These are phyloP conservation scores for Fomitopsis serialis DNA, from an alignment of 768 basidiomycete genomes.

Conservation along the genomic window DNA sequence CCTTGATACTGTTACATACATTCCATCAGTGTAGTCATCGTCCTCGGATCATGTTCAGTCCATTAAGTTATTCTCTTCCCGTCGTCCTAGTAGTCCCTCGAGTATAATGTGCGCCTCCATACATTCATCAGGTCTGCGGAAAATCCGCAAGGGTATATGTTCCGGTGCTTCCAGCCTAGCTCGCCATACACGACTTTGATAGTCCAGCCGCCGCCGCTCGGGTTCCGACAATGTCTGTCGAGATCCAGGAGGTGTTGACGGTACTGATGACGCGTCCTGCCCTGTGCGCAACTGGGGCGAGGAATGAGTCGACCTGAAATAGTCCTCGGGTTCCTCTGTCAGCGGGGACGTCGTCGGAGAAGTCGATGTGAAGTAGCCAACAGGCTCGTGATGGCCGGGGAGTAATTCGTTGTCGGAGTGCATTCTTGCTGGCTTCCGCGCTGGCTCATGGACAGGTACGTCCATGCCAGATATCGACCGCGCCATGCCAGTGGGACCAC, in stretches of 20 bases:
- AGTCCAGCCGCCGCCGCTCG: constrained; percentile 49
- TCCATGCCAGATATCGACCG: constrained; percentile 12
- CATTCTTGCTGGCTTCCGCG: constrained; percentile 6
- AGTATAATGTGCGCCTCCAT: constrained; percentile 42
- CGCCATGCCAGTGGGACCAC: not conserved
- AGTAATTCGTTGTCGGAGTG: constrained; percentile 8
- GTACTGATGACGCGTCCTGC: not conserved
- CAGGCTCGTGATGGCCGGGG: not conserved
- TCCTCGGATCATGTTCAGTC: not conserved
- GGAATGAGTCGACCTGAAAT: constrained; percentile 1
- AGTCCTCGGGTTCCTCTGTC: constrained; percentile 17
- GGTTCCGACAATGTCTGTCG: constrained; percentile 34
- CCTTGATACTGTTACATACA: constrained; percentile 8
- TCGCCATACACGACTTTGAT: constrained; percentile 61
- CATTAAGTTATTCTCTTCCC: constrained; percentile 1
- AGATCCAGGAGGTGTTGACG: constrained; percentile 2
- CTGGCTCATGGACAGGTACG: not conserved
- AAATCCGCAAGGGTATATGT: constrained; percentile 56
- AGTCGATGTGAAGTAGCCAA: constrained; percentile 13
- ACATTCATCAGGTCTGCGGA: constrained; percentile 66
- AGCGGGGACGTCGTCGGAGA: constrained; percentile 12
- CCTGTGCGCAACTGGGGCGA: not conserved
- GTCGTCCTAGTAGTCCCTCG: constrained; percentile 17
- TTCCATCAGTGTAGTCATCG: not conserved
- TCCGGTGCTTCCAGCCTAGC: constrained; percentile 56